phyloP scores from a whole-genome alignment of 192 early-diverging fungal species.

The Coemansia reversa region DNA sequence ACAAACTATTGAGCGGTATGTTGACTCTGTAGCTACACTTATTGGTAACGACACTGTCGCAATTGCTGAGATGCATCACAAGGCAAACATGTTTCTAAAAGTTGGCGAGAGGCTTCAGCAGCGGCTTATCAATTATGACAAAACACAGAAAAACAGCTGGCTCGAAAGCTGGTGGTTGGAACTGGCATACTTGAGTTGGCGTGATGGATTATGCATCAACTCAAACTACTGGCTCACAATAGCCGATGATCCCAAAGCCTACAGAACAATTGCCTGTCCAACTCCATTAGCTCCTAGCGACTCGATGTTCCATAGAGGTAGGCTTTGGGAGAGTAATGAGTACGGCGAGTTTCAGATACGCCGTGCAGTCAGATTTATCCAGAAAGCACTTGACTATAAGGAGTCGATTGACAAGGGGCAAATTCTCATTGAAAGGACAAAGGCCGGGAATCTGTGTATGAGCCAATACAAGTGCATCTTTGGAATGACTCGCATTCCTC shows the following conservation, averaged over 20 bases:
- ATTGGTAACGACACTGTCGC: slow-evolving; percentile 50
- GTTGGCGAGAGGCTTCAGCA: slow-evolving; percentile 59
- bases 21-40: slow-evolving; percentile 62
- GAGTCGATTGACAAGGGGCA: slow-evolving; percentile 60
- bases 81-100: slow-evolving; percentile 50
- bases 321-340: slow-evolving; percentile 36
- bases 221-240: slow-evolving; percentile 85
- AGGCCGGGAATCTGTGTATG: slow-evolving; percentile 75
- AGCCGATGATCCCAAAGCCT: slow-evolving; percentile 62
- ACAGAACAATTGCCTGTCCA: slow-evolving; percentile 38
- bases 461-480: slow-evolving; percentile 78
- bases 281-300: slow-evolving; percentile 13
- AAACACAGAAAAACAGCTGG: slow-evolving; percentile 64
- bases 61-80: slow-evolving; percentile 54
- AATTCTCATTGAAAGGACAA: slow-evolving; percentile 68
- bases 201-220: slow-evolving; percentile 79
- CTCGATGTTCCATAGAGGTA: not conserved
- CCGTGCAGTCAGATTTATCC: slow-evolving; percentile 73
- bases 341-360: slow-evolving; percentile 78
- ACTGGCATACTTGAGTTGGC: slow-evolving; percentile 76
- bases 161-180: slow-evolving; percentile 70
- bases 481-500: slow-evolving; percentile 81
- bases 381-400: slow-evolving; percentile 70
- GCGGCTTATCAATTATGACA: slow-evolving; percentile 63
- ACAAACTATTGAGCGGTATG: slow-evolving; percentile 58